Evolutionary conservation across 1,284 basidiomycete genomes (phyloP).

Genomic region (Austropuccinia psidii): DNA sequence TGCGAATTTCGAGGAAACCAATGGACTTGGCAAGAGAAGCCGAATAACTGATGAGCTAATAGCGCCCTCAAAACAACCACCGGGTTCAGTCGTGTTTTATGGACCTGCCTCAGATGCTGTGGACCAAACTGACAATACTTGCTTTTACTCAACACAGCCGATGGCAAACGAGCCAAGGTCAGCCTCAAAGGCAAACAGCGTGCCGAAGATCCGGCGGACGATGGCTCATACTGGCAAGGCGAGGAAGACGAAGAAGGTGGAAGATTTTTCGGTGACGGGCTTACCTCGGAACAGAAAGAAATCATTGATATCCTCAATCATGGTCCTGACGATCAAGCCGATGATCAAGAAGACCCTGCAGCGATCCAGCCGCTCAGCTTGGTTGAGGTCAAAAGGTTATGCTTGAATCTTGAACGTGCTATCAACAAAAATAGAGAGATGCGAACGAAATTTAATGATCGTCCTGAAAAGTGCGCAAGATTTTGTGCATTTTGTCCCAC

Average conservation of each 20-base stretch:
- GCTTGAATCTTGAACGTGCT: slow-evolving; percentile 75
- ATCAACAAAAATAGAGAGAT: slow-evolving; percentile 91
- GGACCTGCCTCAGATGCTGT: not conserved
- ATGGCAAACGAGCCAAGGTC: slow-evolving; percentile 4
- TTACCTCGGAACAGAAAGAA: slow-evolving; percentile 22
- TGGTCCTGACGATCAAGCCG: not conserved
- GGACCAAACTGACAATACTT: not conserved
- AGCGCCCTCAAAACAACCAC: not conserved
- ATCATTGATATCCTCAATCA: slow-evolving; percentile 33
- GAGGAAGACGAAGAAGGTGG: slow-evolving; percentile 32
- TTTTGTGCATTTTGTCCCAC: not conserved
- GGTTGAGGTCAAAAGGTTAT: slow-evolving; percentile 62
- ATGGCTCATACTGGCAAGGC: not conserved
- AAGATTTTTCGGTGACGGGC: slow-evolving; percentile 31
- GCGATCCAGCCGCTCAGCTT: slow-evolving; percentile 58
- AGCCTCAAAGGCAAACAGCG: slow-evolving; percentile 27
- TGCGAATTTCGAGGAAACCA: not conserved
- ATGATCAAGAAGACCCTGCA: slow-evolving; percentile 17
- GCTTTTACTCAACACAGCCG: not conserved
- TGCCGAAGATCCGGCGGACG: slow-evolving; percentile 11
- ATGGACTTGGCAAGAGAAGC: not conserved
- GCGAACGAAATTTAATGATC: slow-evolving; percentile 50
- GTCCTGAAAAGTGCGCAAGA: slow-evolving; percentile 46
- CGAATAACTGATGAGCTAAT: slow-evolving; percentile 1
- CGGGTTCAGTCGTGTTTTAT: not conserved